Percentiles rank a stretch among this genome's conserved stretches.
Conservation (phyloP, 345 rosid genomes). For the Murraya paniculata region DNA sequence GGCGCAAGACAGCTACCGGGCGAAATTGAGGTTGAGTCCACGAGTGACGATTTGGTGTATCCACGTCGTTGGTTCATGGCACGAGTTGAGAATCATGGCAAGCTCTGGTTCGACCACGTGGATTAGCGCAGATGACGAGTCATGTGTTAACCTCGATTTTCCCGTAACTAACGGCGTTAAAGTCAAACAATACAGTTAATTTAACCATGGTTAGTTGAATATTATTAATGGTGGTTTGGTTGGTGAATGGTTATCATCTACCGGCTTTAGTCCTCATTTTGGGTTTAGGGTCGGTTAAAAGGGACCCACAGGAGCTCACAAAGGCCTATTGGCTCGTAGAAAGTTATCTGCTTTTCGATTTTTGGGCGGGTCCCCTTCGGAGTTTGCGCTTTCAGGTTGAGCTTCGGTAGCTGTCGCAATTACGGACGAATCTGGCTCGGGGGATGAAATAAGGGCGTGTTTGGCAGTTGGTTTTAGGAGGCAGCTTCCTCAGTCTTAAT, state of each 20-base stretch:
- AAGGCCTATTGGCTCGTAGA: background rate
- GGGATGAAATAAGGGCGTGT: no score
- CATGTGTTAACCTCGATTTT: background rate
- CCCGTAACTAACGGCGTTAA: conserved; percentile 5
- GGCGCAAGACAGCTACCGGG: background rate
- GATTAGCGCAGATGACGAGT: background rate
- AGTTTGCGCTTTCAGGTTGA: background rate
- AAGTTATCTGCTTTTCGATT: background rate
- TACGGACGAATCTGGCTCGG: background rate
- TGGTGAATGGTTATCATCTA: conserved; percentile 4
- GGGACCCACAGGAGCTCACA: background rate
- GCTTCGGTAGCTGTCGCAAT: background rate
- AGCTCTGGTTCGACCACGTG: conserved; percentile 14
- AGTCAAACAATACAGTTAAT: background rate
- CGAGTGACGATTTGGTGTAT: background rate
- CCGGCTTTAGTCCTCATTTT: background rate
- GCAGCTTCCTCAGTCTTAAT: background rate
- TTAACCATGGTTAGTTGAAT: conserved; percentile 15
- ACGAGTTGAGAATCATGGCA: background rate
- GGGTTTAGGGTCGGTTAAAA: background rate
- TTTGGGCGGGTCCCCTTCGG: background rate
- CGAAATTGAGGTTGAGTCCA: background rate
- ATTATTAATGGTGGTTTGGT: background rate
- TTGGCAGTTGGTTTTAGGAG: no score
- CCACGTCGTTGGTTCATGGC: conserved; percentile 20